phyloP scores from a whole-genome alignment of 1,284 basidiomycete species.

The Moesziomyces globuligerus region DNA sequence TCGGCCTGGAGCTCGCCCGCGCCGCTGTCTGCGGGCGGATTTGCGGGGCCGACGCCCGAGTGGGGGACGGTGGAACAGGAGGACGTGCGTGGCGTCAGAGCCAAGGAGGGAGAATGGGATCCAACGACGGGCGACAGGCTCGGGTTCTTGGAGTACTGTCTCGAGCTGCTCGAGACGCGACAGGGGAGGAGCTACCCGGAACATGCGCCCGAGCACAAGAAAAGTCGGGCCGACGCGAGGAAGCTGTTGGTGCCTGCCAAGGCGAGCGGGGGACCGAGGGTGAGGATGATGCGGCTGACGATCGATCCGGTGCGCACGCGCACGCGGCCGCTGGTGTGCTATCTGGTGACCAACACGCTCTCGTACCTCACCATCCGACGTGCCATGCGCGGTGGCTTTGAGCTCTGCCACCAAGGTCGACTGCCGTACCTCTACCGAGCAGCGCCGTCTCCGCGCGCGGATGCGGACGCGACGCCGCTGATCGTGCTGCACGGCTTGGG shows the following conservation, averaged over 20 bases:
- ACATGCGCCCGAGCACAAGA: conserved; percentile 11
- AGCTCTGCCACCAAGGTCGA: conserved; percentile 31
- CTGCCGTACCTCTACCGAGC: conserved; percentile 57
- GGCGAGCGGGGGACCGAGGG: conserved; percentile 11
- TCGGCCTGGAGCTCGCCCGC: conserved; percentile 34
- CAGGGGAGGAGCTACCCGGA: conserved; percentile 55
- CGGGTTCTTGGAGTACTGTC: conserved; percentile 54
- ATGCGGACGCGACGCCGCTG: conserved; percentile 35
- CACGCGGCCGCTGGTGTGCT: conserved; percentile 44
- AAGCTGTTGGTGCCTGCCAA: conserved; percentile 11
- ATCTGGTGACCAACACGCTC: conserved; percentile 34
- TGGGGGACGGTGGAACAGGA: conserved; percentile 31
- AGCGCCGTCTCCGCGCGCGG: conserved; percentile 17
- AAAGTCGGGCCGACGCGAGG: no score
- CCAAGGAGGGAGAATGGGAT: conserved; percentile 46
- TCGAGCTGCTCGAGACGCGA: conserved; percentile 59
- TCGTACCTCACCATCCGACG: conserved; percentile 29
- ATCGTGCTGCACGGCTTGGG: conserved; percentile 62
- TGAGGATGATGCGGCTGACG: conserved; percentile 61
- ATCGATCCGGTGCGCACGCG: conserved; percentile 61
- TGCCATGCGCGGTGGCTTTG: conserved; percentile 41
- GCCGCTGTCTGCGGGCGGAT: conserved; percentile 10
- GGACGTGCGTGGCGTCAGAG: conserved; percentile 24
- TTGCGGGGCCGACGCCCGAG: conserved; percentile 14
- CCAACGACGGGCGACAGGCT: conserved; percentile 42